Evolutionary conservation across 208 protist species (phyloP).

Genomic region (Trypanosoma theileri): DNA sequence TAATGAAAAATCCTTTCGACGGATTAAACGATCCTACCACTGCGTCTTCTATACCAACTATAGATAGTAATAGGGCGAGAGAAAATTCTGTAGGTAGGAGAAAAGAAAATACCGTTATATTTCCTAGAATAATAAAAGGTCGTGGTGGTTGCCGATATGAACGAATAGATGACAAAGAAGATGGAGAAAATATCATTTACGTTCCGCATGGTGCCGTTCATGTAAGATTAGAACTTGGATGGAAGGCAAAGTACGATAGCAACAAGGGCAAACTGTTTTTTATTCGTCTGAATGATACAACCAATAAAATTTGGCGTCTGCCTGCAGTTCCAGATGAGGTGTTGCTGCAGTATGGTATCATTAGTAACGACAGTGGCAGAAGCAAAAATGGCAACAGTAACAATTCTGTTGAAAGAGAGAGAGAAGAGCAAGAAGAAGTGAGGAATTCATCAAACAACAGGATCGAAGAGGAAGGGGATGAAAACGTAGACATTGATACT

Average conservation of each 20-base stretch:
- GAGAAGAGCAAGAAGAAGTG: neutral
- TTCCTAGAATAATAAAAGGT: neutral
- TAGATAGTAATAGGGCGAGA: neutral
- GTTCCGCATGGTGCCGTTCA: conserved; percentile 14
- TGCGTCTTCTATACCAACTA: neutral
- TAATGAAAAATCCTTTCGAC: conserved; percentile 6
- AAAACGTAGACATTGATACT: neutral
- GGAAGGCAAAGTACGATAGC: conserved; percentile 15
- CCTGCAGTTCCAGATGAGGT: neutral
- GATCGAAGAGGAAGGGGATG: neutral
- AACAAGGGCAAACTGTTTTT: conserved; percentile 9
- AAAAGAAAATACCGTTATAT: conserved; percentile 1
- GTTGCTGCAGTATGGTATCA: neutral
- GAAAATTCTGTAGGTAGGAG: neutral
- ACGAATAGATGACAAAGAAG: neutral
- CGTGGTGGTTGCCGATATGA: conserved; percentile 17
- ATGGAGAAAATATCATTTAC: neutral
- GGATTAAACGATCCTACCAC: neutral
- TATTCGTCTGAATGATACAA: conserved; percentile 10
- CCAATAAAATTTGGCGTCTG: conserved; percentile 7
- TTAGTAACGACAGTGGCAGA: neutral
- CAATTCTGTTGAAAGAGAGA: neutral
- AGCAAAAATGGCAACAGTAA: neutral
- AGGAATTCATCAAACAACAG: too few relatives aligned
- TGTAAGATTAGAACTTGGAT: conserved; percentile 3